phyloP scores from a whole-genome alignment of 192 early-diverging fungal genomes.

The Obelidium mucronatum region DNA sequence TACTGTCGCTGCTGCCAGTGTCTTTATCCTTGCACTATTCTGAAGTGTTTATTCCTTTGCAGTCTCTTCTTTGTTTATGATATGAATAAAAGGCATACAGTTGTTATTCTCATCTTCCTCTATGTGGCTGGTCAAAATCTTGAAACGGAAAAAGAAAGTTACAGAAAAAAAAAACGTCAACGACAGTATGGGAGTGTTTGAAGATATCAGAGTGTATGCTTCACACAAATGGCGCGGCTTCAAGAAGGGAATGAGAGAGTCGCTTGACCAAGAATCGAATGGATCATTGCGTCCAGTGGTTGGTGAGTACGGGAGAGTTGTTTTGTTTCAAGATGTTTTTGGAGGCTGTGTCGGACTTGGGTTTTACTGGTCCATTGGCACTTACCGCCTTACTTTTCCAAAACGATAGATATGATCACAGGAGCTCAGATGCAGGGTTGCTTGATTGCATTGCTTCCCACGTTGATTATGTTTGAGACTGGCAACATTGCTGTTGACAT shows the following conservation, averaged over 20 bases:
- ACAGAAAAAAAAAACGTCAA: not conserved
- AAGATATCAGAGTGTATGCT: not conserved
- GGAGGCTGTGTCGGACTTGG: too few species aligned
- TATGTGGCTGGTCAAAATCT: too few species aligned
- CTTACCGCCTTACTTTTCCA: not conserved
- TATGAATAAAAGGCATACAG: too few species aligned
- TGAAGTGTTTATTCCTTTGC: too few species aligned
- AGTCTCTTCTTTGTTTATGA: too few species aligned
- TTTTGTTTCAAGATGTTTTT: not conserved
- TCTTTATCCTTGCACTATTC: too few species aligned
- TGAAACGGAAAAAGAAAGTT: too few species aligned
- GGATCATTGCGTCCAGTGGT: conserved; percentile 9
- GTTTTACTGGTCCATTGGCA: not conserved
- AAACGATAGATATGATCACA: not conserved
- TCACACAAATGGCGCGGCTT: conserved; percentile 1
- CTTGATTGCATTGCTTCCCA: conserved; percentile 45
- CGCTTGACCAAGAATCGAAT: conserved; percentile 9
- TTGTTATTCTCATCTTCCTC: too few species aligned
- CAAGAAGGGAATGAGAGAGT: conserved; percentile 20
- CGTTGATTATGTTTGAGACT: conserved; percentile 33
- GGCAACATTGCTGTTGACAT: conserved; percentile 49
- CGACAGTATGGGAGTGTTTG: not conserved
- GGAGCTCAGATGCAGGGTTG: conserved; percentile 34
- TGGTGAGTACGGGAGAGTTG: not conserved
- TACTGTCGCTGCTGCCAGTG: too few species aligned